These are phyloP conservation scores for Pseudogymnoascus sp. DNA, from an alignment of 2,329 filamentous ascomycete species.

Conservation along the genomic window DNA sequence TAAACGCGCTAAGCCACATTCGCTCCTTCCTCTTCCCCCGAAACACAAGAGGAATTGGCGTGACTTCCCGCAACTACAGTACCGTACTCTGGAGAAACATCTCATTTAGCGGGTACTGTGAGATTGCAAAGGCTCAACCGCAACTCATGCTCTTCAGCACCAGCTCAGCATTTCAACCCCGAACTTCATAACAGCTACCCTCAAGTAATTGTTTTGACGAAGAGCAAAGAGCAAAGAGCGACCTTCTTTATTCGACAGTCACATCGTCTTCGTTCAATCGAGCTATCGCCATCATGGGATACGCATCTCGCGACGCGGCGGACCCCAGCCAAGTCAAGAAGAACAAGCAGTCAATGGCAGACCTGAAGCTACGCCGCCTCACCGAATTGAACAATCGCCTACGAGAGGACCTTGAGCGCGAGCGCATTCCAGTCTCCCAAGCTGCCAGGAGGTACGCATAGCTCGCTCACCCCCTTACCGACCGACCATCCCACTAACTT, in stretches of 20 bases:
- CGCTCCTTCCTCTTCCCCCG: background rate
- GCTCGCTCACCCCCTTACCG: constrained; percentile 6
- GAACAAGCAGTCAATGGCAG: constrained; percentile 99
- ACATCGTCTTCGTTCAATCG: background rate
- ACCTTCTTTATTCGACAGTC: background rate
- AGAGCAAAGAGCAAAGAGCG: background rate
- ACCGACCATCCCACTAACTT: constrained; percentile 8
- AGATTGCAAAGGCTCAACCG: background rate
- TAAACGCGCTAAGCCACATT: no score
- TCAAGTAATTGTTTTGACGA: background rate
- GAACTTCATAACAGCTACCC: background rate
- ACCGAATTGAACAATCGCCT: constrained; percentile 95
- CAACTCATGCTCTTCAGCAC: background rate
- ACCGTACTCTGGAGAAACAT: background rate
- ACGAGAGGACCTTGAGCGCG: constrained; percentile 90
- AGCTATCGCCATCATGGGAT: constrained; percentile 28
- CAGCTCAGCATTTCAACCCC: background rate
- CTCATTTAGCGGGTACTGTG: background rate
- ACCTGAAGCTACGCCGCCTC: constrained; percentile 90
- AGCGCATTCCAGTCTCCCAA: constrained; percentile 91
- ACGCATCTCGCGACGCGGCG: constrained; percentile 58
- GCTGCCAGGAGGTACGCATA: constrained; percentile 71
- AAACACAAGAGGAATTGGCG: background rate
- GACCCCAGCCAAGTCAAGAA: constrained; percentile 66
- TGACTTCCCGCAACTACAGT: background rate